phyloP scores from a whole-genome alignment of 2,329 filamentous ascomycete species.

The Cadophora malorum region DNA sequence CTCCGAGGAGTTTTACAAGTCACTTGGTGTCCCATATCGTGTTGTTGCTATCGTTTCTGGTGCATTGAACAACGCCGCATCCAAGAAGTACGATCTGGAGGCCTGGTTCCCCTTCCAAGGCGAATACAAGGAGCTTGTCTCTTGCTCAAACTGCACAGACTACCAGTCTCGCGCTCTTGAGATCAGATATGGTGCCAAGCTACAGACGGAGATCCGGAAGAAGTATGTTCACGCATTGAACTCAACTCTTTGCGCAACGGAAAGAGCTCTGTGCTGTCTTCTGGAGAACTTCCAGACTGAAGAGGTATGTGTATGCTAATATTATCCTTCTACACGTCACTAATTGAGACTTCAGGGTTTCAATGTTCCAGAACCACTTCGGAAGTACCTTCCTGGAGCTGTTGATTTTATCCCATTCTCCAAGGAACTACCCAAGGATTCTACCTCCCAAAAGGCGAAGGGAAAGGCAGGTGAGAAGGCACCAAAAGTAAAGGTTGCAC shows the following conservation, averaged over 20 bases:
- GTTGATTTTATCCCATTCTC: slow-evolving; percentile 89
- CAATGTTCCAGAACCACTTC: slow-evolving; percentile 79
- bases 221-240: slow-evolving; percentile 95
- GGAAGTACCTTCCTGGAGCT: slow-evolving; percentile 88
- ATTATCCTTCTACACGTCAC: slow-evolving; percentile 19
- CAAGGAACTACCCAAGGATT: slow-evolving; percentile 83
- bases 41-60: slow-evolving; percentile 96
- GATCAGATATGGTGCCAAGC: slow-evolving; percentile 89
- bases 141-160: slow-evolving; percentile 97
- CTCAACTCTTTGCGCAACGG: slow-evolving; percentile 87
- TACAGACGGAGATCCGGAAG: slow-evolving; percentile 83
- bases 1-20: slow-evolving; percentile 95
- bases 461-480: slow-evolving; percentile 43
- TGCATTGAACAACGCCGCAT: slow-evolving; percentile 84
- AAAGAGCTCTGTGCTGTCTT: slow-evolving; percentile 90
- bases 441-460: slow-evolving; percentile 63
- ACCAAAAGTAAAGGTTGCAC: slow-evolving; percentile 41
- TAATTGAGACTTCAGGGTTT: slow-evolving; percentile 62
- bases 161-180: slow-evolving; percentile 95
- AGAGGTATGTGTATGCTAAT: slow-evolving; percentile 61
- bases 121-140: slow-evolving; percentile 98
- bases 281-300: slow-evolving; percentile 97
- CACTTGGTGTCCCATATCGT: slow-evolving; percentile 85
- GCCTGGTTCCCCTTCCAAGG: slow-evolving; percentile 96
- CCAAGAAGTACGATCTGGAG: slow-evolving; percentile 96